Conservation (phyloP, 768 basidiomycete species). For the Lactarius tabidus region DNA sequence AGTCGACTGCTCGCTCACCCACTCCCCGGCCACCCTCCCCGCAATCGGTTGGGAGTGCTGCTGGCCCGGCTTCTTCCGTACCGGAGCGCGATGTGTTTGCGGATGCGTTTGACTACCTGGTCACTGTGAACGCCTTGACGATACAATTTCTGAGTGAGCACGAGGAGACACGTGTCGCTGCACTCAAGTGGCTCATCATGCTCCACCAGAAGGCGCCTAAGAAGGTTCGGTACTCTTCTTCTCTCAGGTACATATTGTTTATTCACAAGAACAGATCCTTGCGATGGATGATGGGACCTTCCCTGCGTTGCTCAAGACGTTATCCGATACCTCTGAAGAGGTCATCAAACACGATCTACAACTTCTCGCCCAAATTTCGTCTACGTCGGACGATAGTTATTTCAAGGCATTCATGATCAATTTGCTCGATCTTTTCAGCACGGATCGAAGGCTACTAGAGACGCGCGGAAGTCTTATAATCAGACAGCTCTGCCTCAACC, state of each 20-base stretch:
- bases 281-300: slow-evolving; percentile 97
- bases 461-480: slow-evolving; percentile 94
- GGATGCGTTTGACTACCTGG: slow-evolving; percentile 87
- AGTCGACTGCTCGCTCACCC: slow-evolving; percentile 30
- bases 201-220: slow-evolving; percentile 96
- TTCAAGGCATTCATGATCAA: slow-evolving; percentile 96
- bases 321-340: slow-evolving; percentile 96
- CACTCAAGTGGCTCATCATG: slow-evolving; percentile 98
- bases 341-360: slow-evolving; percentile 97
- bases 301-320: slow-evolving; percentile 88
- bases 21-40: slow-evolving; percentile 30
- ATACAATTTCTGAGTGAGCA: slow-evolving; percentile 94
- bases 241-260: neutral
- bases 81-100: slow-evolving; percentile 40
- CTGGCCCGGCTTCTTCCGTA: slow-evolving; percentile 29
- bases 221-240: slow-evolving; percentile 52
- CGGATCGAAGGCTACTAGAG: slow-evolving; percentile 85
- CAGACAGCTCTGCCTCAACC: slow-evolving; percentile 86
- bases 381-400: slow-evolving; percentile 91
- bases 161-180: slow-evolving; percentile 93
- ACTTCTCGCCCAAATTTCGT: slow-evolving; percentile 94
- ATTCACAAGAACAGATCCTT: slow-evolving; percentile 59
- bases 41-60: slow-evolving; percentile 22
- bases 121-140: slow-evolving; percentile 88
- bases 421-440: slow-evolving; percentile 90